Conservation (phyloP, 2,329 filamentous ascomycete genomes). For the Pseudopithomyces maydicus region DNA sequence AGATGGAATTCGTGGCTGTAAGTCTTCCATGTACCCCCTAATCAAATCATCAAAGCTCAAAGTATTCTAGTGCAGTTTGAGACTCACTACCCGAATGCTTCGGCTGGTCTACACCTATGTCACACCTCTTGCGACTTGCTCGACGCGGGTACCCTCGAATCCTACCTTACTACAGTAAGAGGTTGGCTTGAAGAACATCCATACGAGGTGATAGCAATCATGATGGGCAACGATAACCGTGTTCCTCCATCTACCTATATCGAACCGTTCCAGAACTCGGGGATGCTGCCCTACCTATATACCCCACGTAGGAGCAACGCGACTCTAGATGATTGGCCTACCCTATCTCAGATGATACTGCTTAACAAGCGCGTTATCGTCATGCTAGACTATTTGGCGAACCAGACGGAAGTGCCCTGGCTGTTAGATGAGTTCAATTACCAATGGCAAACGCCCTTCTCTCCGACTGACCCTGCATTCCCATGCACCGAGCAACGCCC, state of each 20-base stretch:
- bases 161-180: constrained; percentile 71
- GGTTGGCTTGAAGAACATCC: constrained; percentile 77
- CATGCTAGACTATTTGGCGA: constrained; percentile 56
- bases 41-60: background rate
- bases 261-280: constrained; percentile 70
- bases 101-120: constrained; percentile 69
- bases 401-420: constrained; percentile 80
- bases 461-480: constrained; percentile 70
- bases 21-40: constrained; percentile 7
- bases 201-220: constrained; percentile 84
- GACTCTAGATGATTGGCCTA: constrained; percentile 79
- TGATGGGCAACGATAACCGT: constrained; percentile 80
- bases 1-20: constrained; percentile 44
- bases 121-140: constrained; percentile 84
- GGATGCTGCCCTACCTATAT: constrained; percentile 75
- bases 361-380: constrained; percentile 38
- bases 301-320: constrained; percentile 73
- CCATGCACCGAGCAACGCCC: constrained; percentile 81
- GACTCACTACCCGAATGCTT: constrained; percentile 60
- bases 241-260: constrained; percentile 68
- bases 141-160: constrained; percentile 76
- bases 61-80: constrained; percentile 61
- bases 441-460: constrained; percentile 90
- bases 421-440: constrained; percentile 86
- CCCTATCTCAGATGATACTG: constrained; percentile 64